Conservation (phyloP, 495 filamentous ascomycete genomes). For the Lasiosphaeria miniovina region DNA sequence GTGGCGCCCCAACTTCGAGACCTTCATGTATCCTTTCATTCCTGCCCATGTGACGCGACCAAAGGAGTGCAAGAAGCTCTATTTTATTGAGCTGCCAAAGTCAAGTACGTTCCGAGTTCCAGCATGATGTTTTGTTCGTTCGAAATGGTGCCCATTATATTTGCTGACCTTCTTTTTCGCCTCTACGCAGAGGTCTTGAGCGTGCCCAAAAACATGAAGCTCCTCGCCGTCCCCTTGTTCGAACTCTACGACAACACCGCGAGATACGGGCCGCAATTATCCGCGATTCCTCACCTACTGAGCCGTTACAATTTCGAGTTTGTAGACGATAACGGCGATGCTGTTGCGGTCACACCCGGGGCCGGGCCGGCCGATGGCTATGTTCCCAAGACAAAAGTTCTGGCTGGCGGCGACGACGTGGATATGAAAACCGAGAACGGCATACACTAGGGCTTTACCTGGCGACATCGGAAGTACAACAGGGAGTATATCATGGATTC, state of each 20-base stretch:
- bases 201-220: slow-evolving; percentile 99
- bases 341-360: slow-evolving; percentile 83
- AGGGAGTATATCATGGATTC: background rate
- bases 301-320: slow-evolving; percentile 97
- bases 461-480: background rate
- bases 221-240: slow-evolving; percentile 92
- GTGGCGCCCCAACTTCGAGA: slow-evolving; percentile 99
- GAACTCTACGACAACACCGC: slow-evolving; percentile 97
- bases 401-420: slow-evolving; percentile 70
- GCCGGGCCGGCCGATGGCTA: slow-evolving; percentile 47
- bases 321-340: slow-evolving; percentile 89
- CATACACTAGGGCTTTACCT: slow-evolving; percentile 4
- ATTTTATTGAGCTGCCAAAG: slow-evolving; percentile 89
- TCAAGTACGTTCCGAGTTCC: slow-evolving; percentile 63
- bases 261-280: slow-evolving; percentile 91
- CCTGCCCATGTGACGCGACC: slow-evolving; percentile 92
- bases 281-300: slow-evolving; percentile 89
- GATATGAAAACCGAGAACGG: slow-evolving; percentile 45
- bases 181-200: slow-evolving; percentile 76
- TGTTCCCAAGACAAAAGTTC: slow-evolving; percentile 66
- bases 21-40: slow-evolving; percentile 98
- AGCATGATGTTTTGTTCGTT: no score
- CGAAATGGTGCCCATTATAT: background rate
- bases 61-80: slow-evolving; percentile 99
- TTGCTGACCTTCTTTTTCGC: slow-evolving; percentile 20